Conservation (phyloP, 1,139 yeast genomes). For the Nakaseomyces sp. region DNA sequence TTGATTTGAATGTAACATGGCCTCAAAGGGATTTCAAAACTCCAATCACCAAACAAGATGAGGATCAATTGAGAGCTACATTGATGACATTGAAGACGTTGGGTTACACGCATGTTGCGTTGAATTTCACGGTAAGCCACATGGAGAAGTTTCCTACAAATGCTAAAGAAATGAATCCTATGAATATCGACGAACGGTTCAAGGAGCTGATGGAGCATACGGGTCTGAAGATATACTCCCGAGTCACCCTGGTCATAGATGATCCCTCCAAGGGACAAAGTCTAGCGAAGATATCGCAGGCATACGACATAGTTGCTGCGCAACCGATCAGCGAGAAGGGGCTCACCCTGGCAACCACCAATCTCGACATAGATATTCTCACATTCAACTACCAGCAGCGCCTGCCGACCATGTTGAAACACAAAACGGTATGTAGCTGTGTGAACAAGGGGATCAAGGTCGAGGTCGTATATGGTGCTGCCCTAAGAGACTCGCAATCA, state of each 20-base stretch:
- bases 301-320: slow-evolving; percentile 74
- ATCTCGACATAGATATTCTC: slow-evolving; percentile 61
- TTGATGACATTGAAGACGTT: slow-evolving; percentile 50
- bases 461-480: slow-evolving; percentile 63
- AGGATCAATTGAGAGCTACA: slow-evolving; percentile 40
- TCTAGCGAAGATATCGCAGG: slow-evolving; percentile 48
- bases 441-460: slow-evolving; percentile 67
- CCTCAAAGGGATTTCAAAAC: slow-evolving; percentile 47
- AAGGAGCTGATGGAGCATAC: slow-evolving; percentile 26
- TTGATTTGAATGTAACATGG: slow-evolving; percentile 80
- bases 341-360: slow-evolving; percentile 59
- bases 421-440: slow-evolving; percentile 77
- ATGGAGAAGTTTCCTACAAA: slow-evolving; percentile 46
- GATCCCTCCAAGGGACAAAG: slow-evolving; percentile 75
- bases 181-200: slow-evolving; percentile 22
- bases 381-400: slow-evolving; percentile 60
- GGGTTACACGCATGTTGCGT: slow-evolving; percentile 66
- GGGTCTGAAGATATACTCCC: slow-evolving; percentile 51
- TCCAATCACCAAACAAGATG: slow-evolving; percentile 37
- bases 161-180: slow-evolving; percentile 25
- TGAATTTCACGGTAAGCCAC: slow-evolving; percentile 56
- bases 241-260: slow-evolving; percentile 66
- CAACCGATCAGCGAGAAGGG: slow-evolving; percentile 77
- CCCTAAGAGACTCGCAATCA: slow-evolving; percentile 37
- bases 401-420: slow-evolving; percentile 70